phyloP scores from a whole-genome alignment of 2,329 filamentous ascomycete species.

The Monilinia aucupariae region DNA sequence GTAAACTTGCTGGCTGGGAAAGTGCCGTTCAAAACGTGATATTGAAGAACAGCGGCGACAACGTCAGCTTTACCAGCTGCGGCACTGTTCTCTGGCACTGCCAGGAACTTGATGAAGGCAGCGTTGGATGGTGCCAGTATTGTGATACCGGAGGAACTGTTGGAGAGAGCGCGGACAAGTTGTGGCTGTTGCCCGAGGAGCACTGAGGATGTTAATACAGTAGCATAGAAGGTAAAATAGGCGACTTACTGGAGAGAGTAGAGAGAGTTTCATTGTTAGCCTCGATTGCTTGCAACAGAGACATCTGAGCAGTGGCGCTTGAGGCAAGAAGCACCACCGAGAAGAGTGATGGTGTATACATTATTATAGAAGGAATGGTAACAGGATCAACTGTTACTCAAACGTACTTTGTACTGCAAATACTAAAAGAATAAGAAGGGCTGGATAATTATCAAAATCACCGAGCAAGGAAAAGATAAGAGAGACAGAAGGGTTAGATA shows the following conservation, averaged over 20 bases:
- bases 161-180: conserved; percentile 6
- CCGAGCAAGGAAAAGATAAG: not conserved
- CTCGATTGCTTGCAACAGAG: not conserved
- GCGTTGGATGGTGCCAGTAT: conserved; percentile 38
- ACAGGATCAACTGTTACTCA: conserved; percentile 14
- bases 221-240: not conserved
- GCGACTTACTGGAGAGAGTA: conserved; percentile 7
- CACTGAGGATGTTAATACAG: conserved; percentile 2
- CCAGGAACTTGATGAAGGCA: conserved; percentile 38
- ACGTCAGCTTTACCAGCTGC: conserved; percentile 36
- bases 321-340: conserved; percentile 1
- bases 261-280: conserved; percentile 5
- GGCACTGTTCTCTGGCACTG: conserved; percentile 30
- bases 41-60: conserved; percentile 37
- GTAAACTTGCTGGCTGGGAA: conserved; percentile 29
- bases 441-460: conserved; percentile 10
- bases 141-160: conserved; percentile 9
- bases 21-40: conserved; percentile 36
- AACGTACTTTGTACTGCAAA: conserved; percentile 12
- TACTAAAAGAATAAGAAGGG: not conserved
- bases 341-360: conserved; percentile 12
- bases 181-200: conserved; percentile 13
- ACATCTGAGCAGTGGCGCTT: conserved; percentile 4
- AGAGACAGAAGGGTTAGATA: not conserved
- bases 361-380: conserved; percentile 8